Evolutionary conservation across 306 rosid genomes (phyloP), one percentile per base, ranked within the genome.

Genomic region (Hippophae gyantsensis): DNA sequence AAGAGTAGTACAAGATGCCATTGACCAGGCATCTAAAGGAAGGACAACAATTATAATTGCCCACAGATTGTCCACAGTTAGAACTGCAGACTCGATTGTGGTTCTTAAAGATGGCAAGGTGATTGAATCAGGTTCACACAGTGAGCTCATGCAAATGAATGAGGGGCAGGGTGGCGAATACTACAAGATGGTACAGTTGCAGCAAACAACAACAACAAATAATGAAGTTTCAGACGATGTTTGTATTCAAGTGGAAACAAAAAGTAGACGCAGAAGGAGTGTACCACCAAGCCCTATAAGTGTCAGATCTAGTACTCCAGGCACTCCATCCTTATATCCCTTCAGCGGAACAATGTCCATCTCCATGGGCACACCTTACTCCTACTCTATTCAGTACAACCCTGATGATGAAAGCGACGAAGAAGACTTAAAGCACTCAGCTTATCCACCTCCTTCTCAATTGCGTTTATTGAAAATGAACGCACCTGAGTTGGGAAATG

Each of bases 1-100:
- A 81, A 83, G 80, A 73, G 79, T 76, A 51, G 92, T 90, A 42
- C 94, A 90, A 13, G 89, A 82, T 32, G 96, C 97, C 61, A 78
- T 83, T 64, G 96, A 87, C 60, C 86, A 79, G 69, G 97, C 89
- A 46, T 85, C 94, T 23, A 83, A 81, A 70, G 97, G 94, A 74
- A 87, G 94, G 64, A 87, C 96, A 27, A 79, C 97, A 51, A 71
- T 87, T 73, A 78, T 72, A 58, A 74, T 90, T 49, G 96, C 97
- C 23, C 97, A 90, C 50, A 81, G 87, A 48, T 74, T 87, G 5
- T 75, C 96, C 7, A 90, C 96, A 18, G 77, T 87, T 52, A 72
- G 75, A 71, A 57, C 80, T 3, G 76, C 89, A 8, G 55, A 87
- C 72, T 63, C 71, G 40, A 87, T 90, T 42, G 70, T 83, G 52